Base-by-base conservation (phyloP, 2,329 filamentous ascomycete genomes). In the Triangularia setosa region DNA sequence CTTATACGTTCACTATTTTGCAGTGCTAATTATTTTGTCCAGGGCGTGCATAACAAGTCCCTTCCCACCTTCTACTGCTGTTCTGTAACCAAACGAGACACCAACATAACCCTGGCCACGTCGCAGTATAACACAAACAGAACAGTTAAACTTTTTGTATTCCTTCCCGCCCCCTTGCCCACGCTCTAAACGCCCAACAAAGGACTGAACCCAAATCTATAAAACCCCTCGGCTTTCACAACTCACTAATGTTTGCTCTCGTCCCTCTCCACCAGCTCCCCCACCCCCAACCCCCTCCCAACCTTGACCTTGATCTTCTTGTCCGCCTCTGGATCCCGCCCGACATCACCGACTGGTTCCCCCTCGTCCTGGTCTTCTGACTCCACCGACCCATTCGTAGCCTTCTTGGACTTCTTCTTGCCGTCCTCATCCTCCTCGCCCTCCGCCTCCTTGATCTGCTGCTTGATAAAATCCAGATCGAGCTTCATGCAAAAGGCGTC, bases 401-500 rank as follows among this genome's bases (percentile, higher is more conserved):
- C 61, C 18, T n/a, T n/a, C n/a, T n/a, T n/a, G n/a, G n/a, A n/a
- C n/a, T 66, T 30, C 9, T 66, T 53, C 57, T 69, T 56, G n/a
- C 61, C 77, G 18, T 70, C 71, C 7, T 72, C 70, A 30, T 73
- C 72, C 56, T 72, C 72, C n/a, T 77, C 78, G 67, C 78, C 79
- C 64, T 77, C 78, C 66, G 80, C 78, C 63, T 77, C 65, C 12
- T 82, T 75, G 61, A 80, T 73, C 73, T 80, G 78, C 64, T 80
- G 79, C 67, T 80, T 77, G 74, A 90, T 82, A 69, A 83, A 81
- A 65, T 84, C 80, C 53, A 99, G 84, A 73, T 98, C 90, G 76
- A 97, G 90, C 68, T 88, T 89, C 95, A 99, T 99, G 74, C 88
- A 91, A 75, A 88, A 97, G 40, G 95, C 95, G 80, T 99, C 92